Percentiles rank a stretch among this genome's conserved stretches.
Conservation (phyloP, 176 grass and related monocot species). For the Hordeum vulgare region DNA sequence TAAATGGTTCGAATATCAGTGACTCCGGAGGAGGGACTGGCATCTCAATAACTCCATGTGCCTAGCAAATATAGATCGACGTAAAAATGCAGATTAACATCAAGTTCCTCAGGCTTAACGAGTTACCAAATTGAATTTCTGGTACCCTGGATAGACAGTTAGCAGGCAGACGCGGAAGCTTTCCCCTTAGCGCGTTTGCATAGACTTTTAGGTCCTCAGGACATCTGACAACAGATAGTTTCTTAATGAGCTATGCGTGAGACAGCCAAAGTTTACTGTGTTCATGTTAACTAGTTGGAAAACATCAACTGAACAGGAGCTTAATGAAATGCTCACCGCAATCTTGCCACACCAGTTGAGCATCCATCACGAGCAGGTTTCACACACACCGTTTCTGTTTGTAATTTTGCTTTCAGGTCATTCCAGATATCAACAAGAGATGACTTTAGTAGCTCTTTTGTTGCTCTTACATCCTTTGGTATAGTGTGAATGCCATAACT, state of each 20-base stretch:
- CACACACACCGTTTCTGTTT: conserved; percentile 70
- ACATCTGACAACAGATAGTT: conserved; percentile 45
- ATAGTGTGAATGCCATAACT: conserved; percentile 75
- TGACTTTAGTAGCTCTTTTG: conserved; percentile 45
- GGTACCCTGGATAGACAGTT: conserved; percentile 85
- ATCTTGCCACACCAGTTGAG: conserved; percentile 96
- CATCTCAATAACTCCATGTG: conserved; percentile 94
- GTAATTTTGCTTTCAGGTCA: conserved; percentile 48
- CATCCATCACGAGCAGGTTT: conserved; percentile 94
- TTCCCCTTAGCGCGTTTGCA: conserved; percentile 45
- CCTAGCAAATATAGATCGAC: conserved; percentile 44
- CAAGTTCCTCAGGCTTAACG: not conserved
- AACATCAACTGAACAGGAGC: not conserved
- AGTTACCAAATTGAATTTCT: conserved; percentile 1
- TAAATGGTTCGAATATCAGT: conserved; percentile 87
- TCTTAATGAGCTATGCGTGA: not conserved
- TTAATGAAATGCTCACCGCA: conserved; percentile 49
- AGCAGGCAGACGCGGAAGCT: conserved; percentile 57
- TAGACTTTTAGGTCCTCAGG: conserved; percentile 74
- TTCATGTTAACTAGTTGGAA: not conserved
- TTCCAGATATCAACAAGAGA: conserved; percentile 53
- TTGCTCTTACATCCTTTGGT: conserved; percentile 68
- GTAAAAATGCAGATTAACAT: conserved; percentile 12
- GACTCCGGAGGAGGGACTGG: conserved; percentile 61
- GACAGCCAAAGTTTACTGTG: not conserved